phyloP scores from a whole-genome alignment of 2,329 filamentous ascomycete species.

The Aureobasidium vineae region DNA sequence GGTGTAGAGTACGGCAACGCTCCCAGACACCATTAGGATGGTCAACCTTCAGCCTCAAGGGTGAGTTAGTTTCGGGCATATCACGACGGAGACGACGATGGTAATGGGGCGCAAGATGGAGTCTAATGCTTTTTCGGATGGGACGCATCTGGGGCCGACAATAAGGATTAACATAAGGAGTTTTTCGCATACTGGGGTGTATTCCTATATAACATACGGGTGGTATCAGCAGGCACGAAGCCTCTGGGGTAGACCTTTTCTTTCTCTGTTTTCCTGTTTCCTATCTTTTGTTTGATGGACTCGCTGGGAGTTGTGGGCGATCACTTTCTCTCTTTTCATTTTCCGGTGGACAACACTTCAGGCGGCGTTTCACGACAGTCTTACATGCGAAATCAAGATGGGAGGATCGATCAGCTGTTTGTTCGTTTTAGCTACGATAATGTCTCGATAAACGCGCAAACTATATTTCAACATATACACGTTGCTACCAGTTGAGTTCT shows the following conservation, averaged over 20 bases:
- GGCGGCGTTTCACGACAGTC: conserved; percentile 25
- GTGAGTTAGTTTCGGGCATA: neutral
- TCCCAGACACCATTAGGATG: neutral
- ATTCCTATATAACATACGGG: conserved; percentile 24
- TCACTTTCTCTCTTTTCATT: neutral
- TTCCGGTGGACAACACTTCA: conserved; percentile 5
- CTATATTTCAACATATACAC: neutral
- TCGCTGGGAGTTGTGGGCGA: neutral
- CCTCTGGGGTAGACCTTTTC: conserved; percentile 14
- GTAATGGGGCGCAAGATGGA: conserved; percentile 11
- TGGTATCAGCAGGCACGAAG: conserved; percentile 7
- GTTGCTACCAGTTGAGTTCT: neutral
- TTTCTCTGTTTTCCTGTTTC: neutral
- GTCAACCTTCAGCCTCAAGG: neutral
- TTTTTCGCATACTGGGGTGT: conserved; percentile 22
- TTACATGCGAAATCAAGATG: neutral
- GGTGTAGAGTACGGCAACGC: conserved; percentile 46
- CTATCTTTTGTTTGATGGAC: neutral
- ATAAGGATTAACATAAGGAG: neutral
- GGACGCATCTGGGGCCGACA: conserved; percentile 2
- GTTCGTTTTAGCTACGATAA: conserved; percentile 12
- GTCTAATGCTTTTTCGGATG: conserved; percentile 4
- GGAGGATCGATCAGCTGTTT: conserved; percentile 3
- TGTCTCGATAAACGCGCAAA: conserved; percentile 2
- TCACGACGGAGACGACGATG: neutral